Conservation (phyloP, 2,329 filamentous ascomycete species). For the Exophiala sideris region DNA sequence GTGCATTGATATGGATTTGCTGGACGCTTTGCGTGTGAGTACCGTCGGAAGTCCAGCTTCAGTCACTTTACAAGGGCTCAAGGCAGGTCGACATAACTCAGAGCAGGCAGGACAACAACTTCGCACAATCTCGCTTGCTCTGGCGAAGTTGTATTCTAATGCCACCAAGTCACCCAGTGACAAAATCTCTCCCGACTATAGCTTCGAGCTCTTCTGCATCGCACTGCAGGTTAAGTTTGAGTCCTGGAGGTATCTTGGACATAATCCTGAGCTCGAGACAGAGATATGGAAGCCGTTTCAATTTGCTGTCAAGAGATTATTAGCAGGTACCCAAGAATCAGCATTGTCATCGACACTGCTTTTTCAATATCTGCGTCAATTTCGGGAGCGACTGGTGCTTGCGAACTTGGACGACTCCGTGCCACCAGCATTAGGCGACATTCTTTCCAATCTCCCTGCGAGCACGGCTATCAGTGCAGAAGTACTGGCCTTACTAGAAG, state of each 20-base stretch:
- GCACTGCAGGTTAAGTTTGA: constrained; percentile 42
- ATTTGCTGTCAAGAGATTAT: constrained; percentile 34
- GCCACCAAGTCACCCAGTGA: constrained; percentile 4
- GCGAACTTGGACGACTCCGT: neutral
- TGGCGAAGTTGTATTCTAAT: constrained; percentile 28
- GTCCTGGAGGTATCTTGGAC: constrained; percentile 42
- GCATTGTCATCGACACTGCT: neutral
- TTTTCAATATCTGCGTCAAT: neutral
- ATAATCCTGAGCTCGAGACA: constrained; percentile 39
- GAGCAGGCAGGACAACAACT: constrained; percentile 44
- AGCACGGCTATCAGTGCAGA: neutral
- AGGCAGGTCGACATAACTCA: constrained; percentile 34
- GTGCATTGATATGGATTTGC: constrained; percentile 13
- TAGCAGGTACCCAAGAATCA: neutral
- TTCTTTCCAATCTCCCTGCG: constrained; percentile 1
- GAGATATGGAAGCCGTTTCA: constrained; percentile 45
- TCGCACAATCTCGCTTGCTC: constrained; percentile 41
- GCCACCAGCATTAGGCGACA: constrained; percentile 10
- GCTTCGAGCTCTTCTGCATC: constrained; percentile 32
- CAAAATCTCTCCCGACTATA: neutral
- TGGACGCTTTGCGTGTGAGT: constrained; percentile 15
- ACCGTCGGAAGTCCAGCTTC: constrained; percentile 32
- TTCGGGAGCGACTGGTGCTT: constrained; percentile 5
- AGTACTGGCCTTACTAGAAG: constrained; percentile 9
- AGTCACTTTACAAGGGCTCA: constrained; percentile 38